These are phyloP conservation scores for Amanita exitialis DNA, from an alignment of 768 basidiomycete genomes.

Conservation along the genomic window DNA sequence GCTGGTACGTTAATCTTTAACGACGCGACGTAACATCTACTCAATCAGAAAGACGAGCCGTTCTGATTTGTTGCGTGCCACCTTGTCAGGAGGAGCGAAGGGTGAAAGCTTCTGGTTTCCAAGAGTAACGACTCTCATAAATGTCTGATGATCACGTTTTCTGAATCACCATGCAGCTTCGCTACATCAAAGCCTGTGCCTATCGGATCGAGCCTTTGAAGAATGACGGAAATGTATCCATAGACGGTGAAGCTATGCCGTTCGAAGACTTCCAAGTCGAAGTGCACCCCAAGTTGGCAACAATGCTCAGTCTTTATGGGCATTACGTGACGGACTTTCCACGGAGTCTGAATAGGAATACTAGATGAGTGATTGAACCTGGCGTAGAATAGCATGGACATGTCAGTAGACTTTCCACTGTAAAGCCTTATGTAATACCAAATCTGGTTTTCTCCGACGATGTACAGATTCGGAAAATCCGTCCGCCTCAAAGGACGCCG, in stretches of 20 bases:
- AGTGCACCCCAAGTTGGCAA: constrained; percentile 57
- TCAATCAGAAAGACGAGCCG: not conserved
- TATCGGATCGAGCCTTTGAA: constrained; percentile 60
- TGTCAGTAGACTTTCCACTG: not conserved
- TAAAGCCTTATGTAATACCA: no score
- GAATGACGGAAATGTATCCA: constrained; percentile 43
- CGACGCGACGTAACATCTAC: not conserved
- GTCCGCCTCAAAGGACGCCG: not conserved
- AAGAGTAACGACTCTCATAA: constrained; percentile 25
- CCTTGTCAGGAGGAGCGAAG: constrained; percentile 49
- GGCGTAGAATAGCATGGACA: not conserved
- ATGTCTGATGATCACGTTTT: not conserved
- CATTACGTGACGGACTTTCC: constrained; percentile 50
- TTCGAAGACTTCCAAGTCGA: constrained; percentile 73
- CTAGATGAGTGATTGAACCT: not conserved
- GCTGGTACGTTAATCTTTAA: constrained; percentile 30
- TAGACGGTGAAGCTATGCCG: constrained; percentile 75
- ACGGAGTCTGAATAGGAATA: constrained; percentile 3
- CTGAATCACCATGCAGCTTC: constrained; percentile 30
- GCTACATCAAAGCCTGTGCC: constrained; percentile 64
- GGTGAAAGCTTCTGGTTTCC: constrained; percentile 57
- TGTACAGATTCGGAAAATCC: no score
- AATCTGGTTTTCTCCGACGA: no score
- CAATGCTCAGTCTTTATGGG: constrained; percentile 53
- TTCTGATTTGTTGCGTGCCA: constrained; percentile 11